Evolutionary conservation across 306 rosid genomes (phyloP), one percentile per base, ranked within the genome.

Genomic region (Parietaria judaica): DNA sequence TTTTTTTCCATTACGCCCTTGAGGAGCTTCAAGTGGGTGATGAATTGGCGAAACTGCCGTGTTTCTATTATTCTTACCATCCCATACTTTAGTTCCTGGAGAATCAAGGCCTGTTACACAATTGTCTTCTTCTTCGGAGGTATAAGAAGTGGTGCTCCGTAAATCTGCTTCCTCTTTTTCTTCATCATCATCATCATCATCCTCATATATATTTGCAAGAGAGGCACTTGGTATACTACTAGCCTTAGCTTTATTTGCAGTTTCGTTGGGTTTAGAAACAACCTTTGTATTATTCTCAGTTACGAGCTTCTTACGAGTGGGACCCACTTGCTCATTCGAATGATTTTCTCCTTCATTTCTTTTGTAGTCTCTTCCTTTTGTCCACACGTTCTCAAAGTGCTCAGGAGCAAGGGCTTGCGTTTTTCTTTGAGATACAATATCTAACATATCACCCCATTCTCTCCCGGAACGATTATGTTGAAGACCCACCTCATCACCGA

Each of bases 31-130:
- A 72, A 94, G 99, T 51, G 99, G 99, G 74, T 94, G 99, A 81
- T 86, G 99, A 74, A 94, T 85, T 67, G 74, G 81, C 66, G 97
- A 72, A 74, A 80, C 72, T 47, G 83, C 68, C 38, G 54, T 78
- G 45, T 80, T 84, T 86, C 99, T 81, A 17, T 80, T 92, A 72
- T 81, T 94, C 82, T 60, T 88, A 64, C 97, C 84, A 69, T 86
- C 87, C 99, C 99, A 94, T 65, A 94, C 99, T 85, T 72, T 94
- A 74, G 95, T 94, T 80, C 60, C 97, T 64, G 97, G 99, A 71
- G 97, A 79, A 79, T 75, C 89, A 66, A 94, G 97, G 70, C 99
- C 99, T 54, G 95, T 94, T 54, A 83, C 80, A 52, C 63, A 67
- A 53, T 72, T 74, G 63, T 92, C 95, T 63, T 84, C 94, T 66